Conservation (phyloP, 2,329 filamentous ascomycete genomes). For the Lecanicillium sp. region DNA sequence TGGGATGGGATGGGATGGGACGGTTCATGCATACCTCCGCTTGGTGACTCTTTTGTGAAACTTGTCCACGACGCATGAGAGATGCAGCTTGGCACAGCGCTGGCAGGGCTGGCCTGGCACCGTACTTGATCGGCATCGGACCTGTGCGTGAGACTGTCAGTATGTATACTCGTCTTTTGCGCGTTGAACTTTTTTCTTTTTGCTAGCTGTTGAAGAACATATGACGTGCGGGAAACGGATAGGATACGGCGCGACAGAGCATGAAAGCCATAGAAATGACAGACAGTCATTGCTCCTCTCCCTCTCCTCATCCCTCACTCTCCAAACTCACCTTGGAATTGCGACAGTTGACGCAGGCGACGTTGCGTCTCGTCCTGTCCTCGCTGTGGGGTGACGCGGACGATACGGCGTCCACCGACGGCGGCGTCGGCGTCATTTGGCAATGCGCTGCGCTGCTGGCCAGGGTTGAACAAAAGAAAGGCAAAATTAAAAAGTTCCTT, state of each 20-base stretch:
- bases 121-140: slow-evolving; percentile 34
- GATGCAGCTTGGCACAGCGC: slow-evolving; percentile 34
- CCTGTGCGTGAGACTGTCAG: slow-evolving; percentile 19
- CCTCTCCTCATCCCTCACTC: no score
- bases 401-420: slow-evolving; percentile 18
- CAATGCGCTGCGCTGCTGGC: not conserved
- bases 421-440: slow-evolving; percentile 22
- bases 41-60: slow-evolving; percentile 38
- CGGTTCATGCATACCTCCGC: slow-evolving; percentile 26
- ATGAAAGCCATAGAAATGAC: no score
- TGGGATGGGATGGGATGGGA: no score
- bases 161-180: no score
- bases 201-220: no score
- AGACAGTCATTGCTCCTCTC: no score
- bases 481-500: no score
- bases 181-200: no score
- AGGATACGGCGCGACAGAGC: no score
- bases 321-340: slow-evolving; percentile 33
- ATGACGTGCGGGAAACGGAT: no score
- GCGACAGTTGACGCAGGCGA: slow-evolving; percentile 30
- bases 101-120: slow-evolving; percentile 33
- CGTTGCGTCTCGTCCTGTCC: slow-evolving; percentile 26
- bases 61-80: slow-evolving; percentile 38
- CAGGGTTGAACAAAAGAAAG: not conserved
- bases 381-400: slow-evolving; percentile 15